Base-by-base conservation (phyloP, 2,329 filamentous ascomycete species). In the Didymella pomorum region DNA sequence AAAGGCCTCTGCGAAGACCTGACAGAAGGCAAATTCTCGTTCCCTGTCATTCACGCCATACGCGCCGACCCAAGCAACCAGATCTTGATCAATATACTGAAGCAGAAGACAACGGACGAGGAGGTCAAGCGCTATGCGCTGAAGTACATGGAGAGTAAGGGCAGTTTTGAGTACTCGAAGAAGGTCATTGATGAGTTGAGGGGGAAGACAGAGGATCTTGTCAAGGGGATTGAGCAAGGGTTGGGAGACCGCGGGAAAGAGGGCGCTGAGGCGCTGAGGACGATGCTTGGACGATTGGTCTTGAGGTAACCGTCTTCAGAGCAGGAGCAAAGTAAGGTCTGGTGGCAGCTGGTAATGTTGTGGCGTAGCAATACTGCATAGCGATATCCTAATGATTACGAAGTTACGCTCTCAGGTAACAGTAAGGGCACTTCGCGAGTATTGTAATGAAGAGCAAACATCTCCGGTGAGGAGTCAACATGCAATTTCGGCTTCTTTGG, bases 11-110 rank as follows among this genome's bases (percentile, higher is more conserved):
- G 92, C 77, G 94, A 98, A 80, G 95, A 98, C 78, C 80, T 98
- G 68, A 97, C 93, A 1, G 95, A 98, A 80, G 94, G 94, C 63
- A 98, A 98, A 83, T 97, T 97, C 81, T 94, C 90, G 25, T 97
- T 97, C 75, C 93, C 93, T 39, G 89, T 98, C 70, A 97, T 98
- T 70, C 94, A 98, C 80, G 90, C 90, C 75, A 96, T 98, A 67
- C 90, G 91, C 62, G 80, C 89, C 59, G 86, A 93, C 73, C 91
- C 86, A 18, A 79, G 81, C 28, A 91, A 93, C 73, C 82, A 90
- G 66, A 89, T 96, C 71, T 85, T 99, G 54, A 86, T 97, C 76
- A 97, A 95, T 73, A 97, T 98, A 55, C 82, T 98, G 41, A 92
- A 92, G 78, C 93, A 97, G 78, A 94, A 93, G 79, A 93, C 93